Evolutionary conservation across 2,329 filamentous ascomycete genomes (phyloP).

Genomic region (Venturia oleaginea): DNA sequence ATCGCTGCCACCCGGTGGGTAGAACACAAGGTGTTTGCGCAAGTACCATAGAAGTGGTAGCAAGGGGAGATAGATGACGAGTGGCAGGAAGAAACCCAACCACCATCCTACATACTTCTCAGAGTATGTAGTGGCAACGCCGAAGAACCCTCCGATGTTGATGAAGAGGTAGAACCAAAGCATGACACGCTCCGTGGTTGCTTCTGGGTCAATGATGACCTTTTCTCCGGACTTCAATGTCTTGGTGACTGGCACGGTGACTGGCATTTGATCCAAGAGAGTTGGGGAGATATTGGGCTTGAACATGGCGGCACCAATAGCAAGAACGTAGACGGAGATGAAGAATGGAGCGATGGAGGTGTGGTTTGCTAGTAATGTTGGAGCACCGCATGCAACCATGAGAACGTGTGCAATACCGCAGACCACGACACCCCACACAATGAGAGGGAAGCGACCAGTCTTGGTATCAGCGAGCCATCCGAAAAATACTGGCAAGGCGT

Average conservation of each 20-base stretch:
- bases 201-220: slow-evolving; percentile 40
- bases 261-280: slow-evolving; percentile 36
- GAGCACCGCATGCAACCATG: slow-evolving; percentile 18
- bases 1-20: slow-evolving; percentile 39
- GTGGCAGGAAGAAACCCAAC: slow-evolving; percentile 29
- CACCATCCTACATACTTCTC: slow-evolving; percentile 35
- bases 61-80: background rate
- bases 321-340: slow-evolving; percentile 7
- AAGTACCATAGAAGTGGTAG: background rate
- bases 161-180: slow-evolving; percentile 27
- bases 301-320: slow-evolving; percentile 23
- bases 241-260: slow-evolving; percentile 34
- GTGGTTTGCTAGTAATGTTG: slow-evolving; percentile 14
- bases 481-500: slow-evolving; percentile 44
- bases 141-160: slow-evolving; percentile 27
- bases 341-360: slow-evolving; percentile 7
- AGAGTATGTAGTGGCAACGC: slow-evolving; percentile 31
- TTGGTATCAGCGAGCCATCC: slow-evolving; percentile 38
- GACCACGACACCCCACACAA: slow-evolving; percentile 30
- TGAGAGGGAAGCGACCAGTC: slow-evolving; percentile 32
- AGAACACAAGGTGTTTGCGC: slow-evolving; percentile 23
- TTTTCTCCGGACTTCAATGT: slow-evolving; percentile 34
- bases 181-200: slow-evolving; percentile 31
- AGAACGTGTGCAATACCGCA: slow-evolving; percentile 22
- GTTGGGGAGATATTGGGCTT: slow-evolving; percentile 35